Percentiles rank a stretch among this genome's conserved stretches.
These are phyloP conservation scores for Trypanosomatidae sp. DNA, from an alignment of 208 protist genomes.

Conservation along the genomic window DNA sequence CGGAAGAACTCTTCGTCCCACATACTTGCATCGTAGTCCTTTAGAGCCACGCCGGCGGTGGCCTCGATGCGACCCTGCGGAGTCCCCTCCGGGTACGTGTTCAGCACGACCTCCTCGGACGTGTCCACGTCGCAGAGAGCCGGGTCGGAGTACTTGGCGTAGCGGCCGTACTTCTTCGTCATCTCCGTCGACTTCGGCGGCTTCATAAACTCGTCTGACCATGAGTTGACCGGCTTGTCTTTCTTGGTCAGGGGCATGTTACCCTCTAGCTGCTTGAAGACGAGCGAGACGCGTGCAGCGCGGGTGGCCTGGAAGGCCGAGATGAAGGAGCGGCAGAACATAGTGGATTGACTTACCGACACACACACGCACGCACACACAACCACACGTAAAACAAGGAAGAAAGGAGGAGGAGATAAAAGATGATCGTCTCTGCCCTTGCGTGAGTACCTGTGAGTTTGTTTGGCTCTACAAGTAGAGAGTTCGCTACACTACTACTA, in stretches of 20 bases:
- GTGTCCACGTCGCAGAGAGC: constrained; percentile 77
- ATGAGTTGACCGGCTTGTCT: constrained; percentile 83
- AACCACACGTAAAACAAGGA: background rate
- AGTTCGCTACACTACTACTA: constrained; percentile 7
- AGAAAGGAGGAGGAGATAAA: background rate
- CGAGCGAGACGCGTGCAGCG: constrained; percentile 56
- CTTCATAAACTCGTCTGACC: constrained; percentile 86
- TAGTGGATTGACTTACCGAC: constrained; percentile 16
- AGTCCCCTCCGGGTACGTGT: constrained; percentile 87
- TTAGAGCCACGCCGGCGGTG: constrained; percentile 73
- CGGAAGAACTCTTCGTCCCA: constrained; percentile 93
- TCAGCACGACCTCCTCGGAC: constrained; percentile 86
- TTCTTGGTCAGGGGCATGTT: constrained; percentile 80
- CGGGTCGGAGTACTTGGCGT: constrained; percentile 88
- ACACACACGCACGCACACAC: constrained; percentile 1
- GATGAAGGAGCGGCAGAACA: constrained; percentile 72
- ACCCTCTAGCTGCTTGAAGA: constrained; percentile 86
- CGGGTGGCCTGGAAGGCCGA: constrained; percentile 67
- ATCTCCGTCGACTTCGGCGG: constrained; percentile 74
- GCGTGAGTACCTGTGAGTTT: background rate
- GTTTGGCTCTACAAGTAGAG: background rate
- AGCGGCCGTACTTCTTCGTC: constrained; percentile 76
- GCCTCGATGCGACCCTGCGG: constrained; percentile 81
- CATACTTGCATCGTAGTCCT: constrained; percentile 86
- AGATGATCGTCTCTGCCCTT: background rate